These are phyloP conservation scores for Cercospora sp. DNA, from an alignment of 2,329 filamentous ascomycete species.

Conservation along the genomic window DNA sequence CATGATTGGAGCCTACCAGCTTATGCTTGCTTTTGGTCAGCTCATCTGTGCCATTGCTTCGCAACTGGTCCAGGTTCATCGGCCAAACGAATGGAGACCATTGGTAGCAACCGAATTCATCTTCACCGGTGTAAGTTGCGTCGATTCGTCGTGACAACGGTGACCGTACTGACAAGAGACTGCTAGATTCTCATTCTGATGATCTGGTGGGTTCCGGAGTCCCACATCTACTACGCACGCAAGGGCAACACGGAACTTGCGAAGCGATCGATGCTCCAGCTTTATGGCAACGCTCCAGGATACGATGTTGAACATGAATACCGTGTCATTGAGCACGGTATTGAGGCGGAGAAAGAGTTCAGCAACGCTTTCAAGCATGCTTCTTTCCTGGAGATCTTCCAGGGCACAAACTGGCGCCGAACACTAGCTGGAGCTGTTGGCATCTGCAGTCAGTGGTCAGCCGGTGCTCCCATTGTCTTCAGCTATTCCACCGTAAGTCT, in stretches of 20 bases:
- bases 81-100: slow-evolving; percentile 21
- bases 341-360: slow-evolving; percentile 19
- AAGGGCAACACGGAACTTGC: slow-evolving; percentile 19
- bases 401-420: slow-evolving; percentile 23
- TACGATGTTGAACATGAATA: slow-evolving; percentile 25
- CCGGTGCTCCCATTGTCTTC: slow-evolving; percentile 25
- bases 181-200: slow-evolving; percentile 18
- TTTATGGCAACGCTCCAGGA: slow-evolving; percentile 20
- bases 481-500: slow-evolving; percentile 22
- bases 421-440: slow-evolving; percentile 24
- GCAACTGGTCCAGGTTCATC: slow-evolving; percentile 18
- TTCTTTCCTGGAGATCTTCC: slow-evolving; percentile 24
- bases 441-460: slow-evolving; percentile 26
- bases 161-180: background rate
- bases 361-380: slow-evolving; percentile 9
- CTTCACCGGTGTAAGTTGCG: slow-evolving; percentile 20
- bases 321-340: slow-evolving; percentile 24
- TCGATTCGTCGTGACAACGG: background rate
- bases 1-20: slow-evolving; percentile 24
- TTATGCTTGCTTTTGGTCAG: slow-evolving; percentile 22
- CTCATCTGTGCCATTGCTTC: slow-evolving; percentile 19
- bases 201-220: slow-evolving; percentile 22
- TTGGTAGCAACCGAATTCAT: slow-evolving; percentile 24
- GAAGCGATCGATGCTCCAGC: slow-evolving; percentile 18
- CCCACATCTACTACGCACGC: slow-evolving; percentile 21